These are phyloP conservation scores for Penstemon newberryi DNA, from an alignment of 257 asterid species.

Conservation along the genomic window DNA sequence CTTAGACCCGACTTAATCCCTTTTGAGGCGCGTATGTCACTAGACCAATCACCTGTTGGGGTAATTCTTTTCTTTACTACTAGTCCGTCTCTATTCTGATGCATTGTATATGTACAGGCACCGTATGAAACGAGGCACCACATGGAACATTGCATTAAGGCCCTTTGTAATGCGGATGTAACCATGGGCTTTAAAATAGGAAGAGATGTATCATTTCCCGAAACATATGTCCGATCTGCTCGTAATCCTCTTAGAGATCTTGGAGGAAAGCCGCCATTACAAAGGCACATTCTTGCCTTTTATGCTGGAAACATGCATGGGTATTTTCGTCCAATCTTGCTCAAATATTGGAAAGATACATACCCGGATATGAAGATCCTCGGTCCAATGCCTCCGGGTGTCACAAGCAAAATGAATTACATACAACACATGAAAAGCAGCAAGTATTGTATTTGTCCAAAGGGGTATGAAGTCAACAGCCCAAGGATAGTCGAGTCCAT, in stretches of 20 bases:
- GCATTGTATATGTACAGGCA: constrained; percentile 49
- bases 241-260: constrained; percentile 72
- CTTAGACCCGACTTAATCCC: no score
- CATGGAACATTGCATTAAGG: constrained; percentile 85
- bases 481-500: constrained; percentile 88
- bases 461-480: constrained; percentile 91
- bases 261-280: constrained; percentile 79
- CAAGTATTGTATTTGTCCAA: constrained; percentile 85
- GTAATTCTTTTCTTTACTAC: neutral
- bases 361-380: constrained; percentile 72
- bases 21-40: no score
- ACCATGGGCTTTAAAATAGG: constrained; percentile 81
- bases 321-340: constrained; percentile 74
- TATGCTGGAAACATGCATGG: constrained; percentile 87
- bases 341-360: constrained; percentile 64
- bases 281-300: constrained; percentile 68
- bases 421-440: constrained; percentile 83
- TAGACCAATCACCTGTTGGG: no score
- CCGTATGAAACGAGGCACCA: constrained; percentile 81
- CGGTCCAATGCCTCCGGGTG: constrained; percentile 81
- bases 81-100: neutral
- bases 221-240: constrained; percentile 74
- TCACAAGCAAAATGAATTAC: constrained; percentile 84
- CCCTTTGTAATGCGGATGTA: constrained; percentile 89
- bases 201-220: constrained; percentile 77